Evolutionary conservation across 768 basidiomycete genomes (phyloP).

Genomic region (Mycena metata): DNA sequence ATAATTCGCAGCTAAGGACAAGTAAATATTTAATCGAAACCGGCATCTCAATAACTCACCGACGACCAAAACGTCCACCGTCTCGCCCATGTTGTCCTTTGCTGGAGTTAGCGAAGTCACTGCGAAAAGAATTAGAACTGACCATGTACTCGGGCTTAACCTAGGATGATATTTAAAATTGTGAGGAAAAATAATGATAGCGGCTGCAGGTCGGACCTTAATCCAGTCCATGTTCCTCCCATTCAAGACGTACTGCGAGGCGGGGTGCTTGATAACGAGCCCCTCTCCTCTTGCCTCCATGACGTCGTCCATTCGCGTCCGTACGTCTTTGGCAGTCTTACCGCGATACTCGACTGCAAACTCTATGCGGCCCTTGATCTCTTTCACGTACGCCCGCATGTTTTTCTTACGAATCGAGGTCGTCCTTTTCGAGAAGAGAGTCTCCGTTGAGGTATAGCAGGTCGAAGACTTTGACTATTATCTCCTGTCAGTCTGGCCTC

Average conservation of each 20-base stretch:
- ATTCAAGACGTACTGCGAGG: slow-evolving; percentile 85
- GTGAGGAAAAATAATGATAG: not conserved
- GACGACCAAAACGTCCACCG: slow-evolving; percentile 91
- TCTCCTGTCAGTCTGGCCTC: slow-evolving; percentile 4
- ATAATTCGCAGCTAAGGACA: slow-evolving; percentile 81
- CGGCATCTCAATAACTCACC: slow-evolving; percentile 59
- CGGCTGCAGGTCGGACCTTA: slow-evolving; percentile 66
- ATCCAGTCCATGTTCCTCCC: slow-evolving; percentile 94
- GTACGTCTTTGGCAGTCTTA: slow-evolving; percentile 84
- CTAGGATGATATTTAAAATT: slow-evolving; percentile 46
- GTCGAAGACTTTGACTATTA: slow-evolving; percentile 95
- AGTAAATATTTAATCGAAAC: slow-evolving; percentile 12
- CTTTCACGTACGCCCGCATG: slow-evolving; percentile 74
- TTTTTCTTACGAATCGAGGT: slow-evolving; percentile 85
- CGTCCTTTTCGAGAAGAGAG: slow-evolving; percentile 79
- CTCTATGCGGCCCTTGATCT: slow-evolving; percentile 85
- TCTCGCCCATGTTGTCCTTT: slow-evolving; percentile 93
- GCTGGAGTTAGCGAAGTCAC: not conserved
- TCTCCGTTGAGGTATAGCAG: slow-evolving; percentile 90
- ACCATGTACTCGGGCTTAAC: slow-evolving; percentile 94
- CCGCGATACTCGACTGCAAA: slow-evolving; percentile 80
- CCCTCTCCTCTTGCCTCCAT: slow-evolving; percentile 93
- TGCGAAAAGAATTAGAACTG: slow-evolving; percentile 32
- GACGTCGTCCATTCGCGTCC: slow-evolving; percentile 83
- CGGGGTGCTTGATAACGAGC: slow-evolving; percentile 89